Evolutionary conservation across 768 basidiomycete genomes (phyloP).

Genomic region (Tylopilus balloui): DNA sequence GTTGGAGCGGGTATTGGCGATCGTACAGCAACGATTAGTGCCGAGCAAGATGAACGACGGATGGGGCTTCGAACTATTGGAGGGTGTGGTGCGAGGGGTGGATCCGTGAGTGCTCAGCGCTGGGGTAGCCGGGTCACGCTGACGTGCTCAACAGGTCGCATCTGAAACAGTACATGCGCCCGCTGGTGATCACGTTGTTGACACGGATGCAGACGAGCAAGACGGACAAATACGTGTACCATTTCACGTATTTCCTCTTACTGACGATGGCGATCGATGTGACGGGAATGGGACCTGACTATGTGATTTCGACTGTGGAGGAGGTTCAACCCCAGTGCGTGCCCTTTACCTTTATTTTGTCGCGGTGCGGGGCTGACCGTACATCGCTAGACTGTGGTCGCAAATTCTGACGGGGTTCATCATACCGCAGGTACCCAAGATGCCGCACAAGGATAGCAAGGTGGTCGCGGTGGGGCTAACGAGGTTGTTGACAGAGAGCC

Average conservation of each 20-base stretch:
- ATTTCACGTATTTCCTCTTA: slow-evolving; percentile 74
- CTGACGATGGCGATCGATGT: slow-evolving; percentile 73
- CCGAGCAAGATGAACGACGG: slow-evolving; percentile 83
- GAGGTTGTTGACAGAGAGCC: slow-evolving; percentile 71
- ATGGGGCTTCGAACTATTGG: slow-evolving; percentile 88
- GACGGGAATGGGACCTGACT: slow-evolving; percentile 73
- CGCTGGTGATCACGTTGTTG: slow-evolving; percentile 70
- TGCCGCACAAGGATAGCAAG: slow-evolving; percentile 81
- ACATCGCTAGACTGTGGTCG: slow-evolving; percentile 58
- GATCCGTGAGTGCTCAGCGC: slow-evolving; percentile 58
- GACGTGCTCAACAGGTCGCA: slow-evolving; percentile 40
- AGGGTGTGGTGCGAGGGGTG: slow-evolving; percentile 66
- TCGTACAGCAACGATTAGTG: slow-evolving; percentile 86
- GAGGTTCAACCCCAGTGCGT: slow-evolving; percentile 76
- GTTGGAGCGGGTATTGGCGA: slow-evolving; percentile 73
- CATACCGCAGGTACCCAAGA: slow-evolving; percentile 74
- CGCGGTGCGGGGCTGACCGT: background rate
- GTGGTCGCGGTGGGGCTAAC: slow-evolving; percentile 77
- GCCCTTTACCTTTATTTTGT: background rate
- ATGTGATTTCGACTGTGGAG: slow-evolving; percentile 72
- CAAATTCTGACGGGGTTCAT: slow-evolving; percentile 76
- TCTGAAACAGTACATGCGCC: slow-evolving; percentile 71
- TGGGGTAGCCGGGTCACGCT: background rate
- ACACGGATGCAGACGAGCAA: slow-evolving; percentile 85
- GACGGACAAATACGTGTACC: slow-evolving; percentile 83